These are phyloP conservation scores for Verbena officinalis DNA, from an alignment of 257 asterid genomes.

Conservation along the genomic window DNA sequence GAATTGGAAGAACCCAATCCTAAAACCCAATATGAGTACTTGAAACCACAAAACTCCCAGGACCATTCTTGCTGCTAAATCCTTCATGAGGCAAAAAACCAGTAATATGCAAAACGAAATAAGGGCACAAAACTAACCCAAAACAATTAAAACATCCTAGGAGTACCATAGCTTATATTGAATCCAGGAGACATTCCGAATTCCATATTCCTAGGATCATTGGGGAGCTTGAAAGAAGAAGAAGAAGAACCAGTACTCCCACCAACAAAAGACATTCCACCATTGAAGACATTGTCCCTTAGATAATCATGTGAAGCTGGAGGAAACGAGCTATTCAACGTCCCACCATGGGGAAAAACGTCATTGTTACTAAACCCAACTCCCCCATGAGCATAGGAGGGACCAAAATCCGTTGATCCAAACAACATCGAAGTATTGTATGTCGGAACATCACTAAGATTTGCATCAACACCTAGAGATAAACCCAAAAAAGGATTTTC, in stretches of 20 bases:
- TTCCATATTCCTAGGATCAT: background rate
- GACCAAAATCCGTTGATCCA: background rate
- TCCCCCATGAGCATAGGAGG: background rate
- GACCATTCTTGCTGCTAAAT: no score
- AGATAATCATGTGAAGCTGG: background rate
- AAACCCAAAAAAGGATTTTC: conserved; percentile 1
- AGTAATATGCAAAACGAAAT: background rate
- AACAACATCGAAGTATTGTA: no score
- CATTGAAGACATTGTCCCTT: background rate
- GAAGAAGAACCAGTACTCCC: background rate
- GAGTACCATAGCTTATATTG: background rate
- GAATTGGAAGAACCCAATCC: no score
- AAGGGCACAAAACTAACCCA: background rate
- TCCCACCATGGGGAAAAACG: background rate
- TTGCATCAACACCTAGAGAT: background rate
- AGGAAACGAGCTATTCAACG: background rate
- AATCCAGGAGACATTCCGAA: conserved; percentile 9
- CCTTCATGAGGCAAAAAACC: no score
- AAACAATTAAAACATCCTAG: conserved; percentile 22
- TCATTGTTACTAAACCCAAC: conserved; percentile 6
- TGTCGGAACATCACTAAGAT: background rate
- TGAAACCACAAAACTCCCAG: no score
- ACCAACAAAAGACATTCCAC: no score
- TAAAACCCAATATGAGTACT: no score
- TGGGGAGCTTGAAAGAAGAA: background rate